These are phyloP conservation scores for Pythium dissotocum DNA, from an alignment of 352 stramenopile species.

Conservation along the genomic window DNA sequence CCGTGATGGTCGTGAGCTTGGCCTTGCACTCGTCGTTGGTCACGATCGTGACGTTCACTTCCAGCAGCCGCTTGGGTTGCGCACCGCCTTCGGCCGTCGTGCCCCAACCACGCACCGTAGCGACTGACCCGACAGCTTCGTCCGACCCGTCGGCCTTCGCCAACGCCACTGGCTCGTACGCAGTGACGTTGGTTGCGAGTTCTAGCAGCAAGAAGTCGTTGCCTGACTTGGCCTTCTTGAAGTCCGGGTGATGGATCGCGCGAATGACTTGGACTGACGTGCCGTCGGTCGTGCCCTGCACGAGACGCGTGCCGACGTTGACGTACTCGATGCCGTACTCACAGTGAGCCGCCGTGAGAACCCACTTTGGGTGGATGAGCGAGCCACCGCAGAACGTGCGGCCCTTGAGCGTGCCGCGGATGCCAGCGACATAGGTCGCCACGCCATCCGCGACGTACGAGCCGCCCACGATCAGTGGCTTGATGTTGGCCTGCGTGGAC, in stretches of 20 bases:
- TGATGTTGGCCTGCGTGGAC: conserved; percentile 1
- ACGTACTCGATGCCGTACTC: conserved; percentile 11
- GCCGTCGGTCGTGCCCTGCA: conserved; percentile 16
- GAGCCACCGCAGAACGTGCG: conserved; percentile 27
- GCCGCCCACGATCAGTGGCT: conserved; percentile 19
- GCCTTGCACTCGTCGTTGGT: conserved; percentile 29
- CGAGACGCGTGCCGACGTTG: conserved; percentile 23
- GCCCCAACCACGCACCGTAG: conserved; percentile 27
- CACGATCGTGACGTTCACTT: conserved; percentile 29
- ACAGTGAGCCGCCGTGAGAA: conserved; percentile 28
- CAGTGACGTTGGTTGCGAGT: conserved; percentile 9
- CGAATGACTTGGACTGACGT: conserved; percentile 27
- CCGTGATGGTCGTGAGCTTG: conserved; percentile 15
- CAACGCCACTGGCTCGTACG: conserved; percentile 16
- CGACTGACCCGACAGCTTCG: conserved; percentile 11
- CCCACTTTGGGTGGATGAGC: conserved; percentile 28
- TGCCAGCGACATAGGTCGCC: conserved; percentile 2
- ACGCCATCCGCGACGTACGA: conserved; percentile 8
- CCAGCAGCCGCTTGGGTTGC: conserved; percentile 20
- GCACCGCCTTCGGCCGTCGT: conserved; percentile 12
- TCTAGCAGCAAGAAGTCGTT: conserved; percentile 30
- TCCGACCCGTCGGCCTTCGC: conserved; percentile 14
- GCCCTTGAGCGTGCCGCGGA: conserved; percentile 4
- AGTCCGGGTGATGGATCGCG: conserved; percentile 28
- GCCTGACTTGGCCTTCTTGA: neutral